phyloP scores from a whole-genome alignment of 1,284 basidiomycete species.

The Malassezia vespertilionis region DNA sequence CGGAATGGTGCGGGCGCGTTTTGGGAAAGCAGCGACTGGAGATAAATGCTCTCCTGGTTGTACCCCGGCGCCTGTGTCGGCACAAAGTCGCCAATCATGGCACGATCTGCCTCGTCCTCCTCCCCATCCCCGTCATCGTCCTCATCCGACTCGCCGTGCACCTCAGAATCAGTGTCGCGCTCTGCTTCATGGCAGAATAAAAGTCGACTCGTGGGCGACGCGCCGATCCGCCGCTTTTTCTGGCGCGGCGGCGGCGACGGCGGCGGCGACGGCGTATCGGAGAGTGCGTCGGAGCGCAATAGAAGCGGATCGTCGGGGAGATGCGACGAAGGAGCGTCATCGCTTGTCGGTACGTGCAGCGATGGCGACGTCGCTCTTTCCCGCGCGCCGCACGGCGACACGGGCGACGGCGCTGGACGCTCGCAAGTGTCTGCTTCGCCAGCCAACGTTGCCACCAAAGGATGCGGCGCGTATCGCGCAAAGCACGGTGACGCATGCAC shows the following conservation, averaged over 20 bases:
- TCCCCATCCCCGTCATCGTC: slow-evolving; percentile 52
- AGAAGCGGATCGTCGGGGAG: neutral
- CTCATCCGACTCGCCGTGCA: slow-evolving; percentile 49
- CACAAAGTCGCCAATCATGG: slow-evolving; percentile 54
- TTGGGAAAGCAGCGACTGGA: slow-evolving; percentile 38
- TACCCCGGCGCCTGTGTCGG: slow-evolving; percentile 64
- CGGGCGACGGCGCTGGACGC: too few relatives aligned
- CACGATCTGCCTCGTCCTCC: slow-evolving; percentile 58
- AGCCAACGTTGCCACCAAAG: slow-evolving; percentile 3
- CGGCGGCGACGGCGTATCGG: neutral
- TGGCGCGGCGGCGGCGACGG: neutral
- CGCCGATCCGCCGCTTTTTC: slow-evolving; percentile 24
- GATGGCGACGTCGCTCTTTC: neutral
- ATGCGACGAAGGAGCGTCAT: neutral
- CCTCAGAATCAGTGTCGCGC: slow-evolving; percentile 66
- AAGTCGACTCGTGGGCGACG: slow-evolving; percentile 49
- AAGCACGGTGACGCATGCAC: neutral
- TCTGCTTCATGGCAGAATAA: slow-evolving; percentile 58
- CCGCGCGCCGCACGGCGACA: neutral
- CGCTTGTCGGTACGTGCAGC: slow-evolving; percentile 1
- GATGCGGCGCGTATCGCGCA: slow-evolving; percentile 9
- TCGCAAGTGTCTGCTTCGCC: neutral
- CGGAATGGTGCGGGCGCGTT: slow-evolving; percentile 28
- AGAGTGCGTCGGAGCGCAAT: neutral
- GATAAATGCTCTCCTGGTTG: slow-evolving; percentile 37